A percentile compares a stretch with the other conserved stretches of the same genome.
phyloP scores from a whole-genome alignment of 768 basidiomycete genomes.

The Suillus spraguei region DNA sequence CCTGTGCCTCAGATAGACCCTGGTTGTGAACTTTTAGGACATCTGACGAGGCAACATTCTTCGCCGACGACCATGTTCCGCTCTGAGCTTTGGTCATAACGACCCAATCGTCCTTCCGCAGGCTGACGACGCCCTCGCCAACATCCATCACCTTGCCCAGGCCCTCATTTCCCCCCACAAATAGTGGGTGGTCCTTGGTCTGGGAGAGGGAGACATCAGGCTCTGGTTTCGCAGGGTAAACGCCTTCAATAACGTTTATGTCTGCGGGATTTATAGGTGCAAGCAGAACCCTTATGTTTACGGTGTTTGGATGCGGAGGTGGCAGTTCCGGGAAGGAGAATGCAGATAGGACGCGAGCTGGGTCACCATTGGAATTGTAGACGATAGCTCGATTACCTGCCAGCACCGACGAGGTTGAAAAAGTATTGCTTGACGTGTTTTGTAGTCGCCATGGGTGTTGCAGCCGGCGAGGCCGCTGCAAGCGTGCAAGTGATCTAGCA shows the following conservation, averaged over 20 bases:
- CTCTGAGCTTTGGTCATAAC: constrained; percentile 65
- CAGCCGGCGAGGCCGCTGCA: not conserved
- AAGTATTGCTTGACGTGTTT: constrained; percentile 9
- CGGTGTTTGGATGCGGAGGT: constrained; percentile 53
- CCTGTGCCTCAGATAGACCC: constrained; percentile 58
- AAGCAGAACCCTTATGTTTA: constrained; percentile 68
- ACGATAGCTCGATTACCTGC: constrained; percentile 62
- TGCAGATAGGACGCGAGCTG: constrained; percentile 57
- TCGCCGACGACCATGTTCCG: constrained; percentile 75
- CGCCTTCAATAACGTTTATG: constrained; percentile 78
- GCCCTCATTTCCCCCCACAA: constrained; percentile 78
- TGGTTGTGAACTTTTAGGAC: constrained; percentile 60
- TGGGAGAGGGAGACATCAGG: constrained; percentile 37
- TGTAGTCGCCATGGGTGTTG: constrained; percentile 5
- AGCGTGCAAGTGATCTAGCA: not conserved
- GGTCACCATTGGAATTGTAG: constrained; percentile 63
- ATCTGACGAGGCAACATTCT: constrained; percentile 55
- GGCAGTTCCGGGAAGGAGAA: constrained; percentile 54
- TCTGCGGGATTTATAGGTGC: constrained; percentile 85
- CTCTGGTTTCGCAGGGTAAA: constrained; percentile 71
- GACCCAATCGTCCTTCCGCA: constrained; percentile 71
- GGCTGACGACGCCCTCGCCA: constrained; percentile 51
- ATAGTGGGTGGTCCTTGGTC: constrained; percentile 41
- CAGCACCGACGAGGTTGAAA: constrained; percentile 33
- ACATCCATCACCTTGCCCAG: constrained; percentile 65